These are phyloP conservation scores for Mortierella claussenii DNA, from an alignment of 192 early-diverging fungal species.

Conservation along the genomic window DNA sequence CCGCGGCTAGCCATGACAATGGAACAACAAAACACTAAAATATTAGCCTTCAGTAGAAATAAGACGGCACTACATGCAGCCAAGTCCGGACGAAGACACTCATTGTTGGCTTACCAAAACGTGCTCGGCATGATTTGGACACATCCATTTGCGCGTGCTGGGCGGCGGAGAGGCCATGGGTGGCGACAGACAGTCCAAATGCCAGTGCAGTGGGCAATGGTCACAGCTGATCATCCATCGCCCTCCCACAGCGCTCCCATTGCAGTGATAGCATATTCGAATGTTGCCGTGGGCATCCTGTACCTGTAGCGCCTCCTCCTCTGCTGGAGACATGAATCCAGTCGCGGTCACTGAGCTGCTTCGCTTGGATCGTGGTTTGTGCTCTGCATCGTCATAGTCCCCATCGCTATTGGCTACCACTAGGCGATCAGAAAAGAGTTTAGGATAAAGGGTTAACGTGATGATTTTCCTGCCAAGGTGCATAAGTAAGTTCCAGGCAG, in stretches of 20 bases:
- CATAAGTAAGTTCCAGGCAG: no score
- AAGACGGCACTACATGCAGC: no score
- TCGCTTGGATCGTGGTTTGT: conserved; percentile 39
- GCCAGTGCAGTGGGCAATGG: conserved; percentile 63
- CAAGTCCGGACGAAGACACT: not conserved
- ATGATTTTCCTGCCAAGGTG: no score
- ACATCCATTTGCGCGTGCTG: conserved; percentile 62
- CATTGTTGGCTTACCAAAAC: conserved; percentile 43
- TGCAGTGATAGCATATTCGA: conserved; percentile 56
- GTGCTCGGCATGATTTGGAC: conserved; percentile 62
- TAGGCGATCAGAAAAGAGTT: no score
- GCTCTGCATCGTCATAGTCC: conserved; percentile 53
- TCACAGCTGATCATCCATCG: conserved; percentile 61
- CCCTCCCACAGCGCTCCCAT: conserved; percentile 44
- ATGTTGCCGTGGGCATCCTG: conserved; percentile 50
- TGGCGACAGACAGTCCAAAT: conserved; percentile 63
- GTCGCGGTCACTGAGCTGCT: conserved; percentile 3
- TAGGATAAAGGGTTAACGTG: no score
- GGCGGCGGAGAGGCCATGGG: conserved; percentile 60
- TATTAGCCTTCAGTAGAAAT: no score
- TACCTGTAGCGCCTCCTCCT: conserved; percentile 45
- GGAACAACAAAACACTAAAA: not conserved
- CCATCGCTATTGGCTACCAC: conserved; percentile 55
- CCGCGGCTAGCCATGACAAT: conserved; percentile 29
- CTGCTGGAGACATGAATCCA: not conserved